phyloP scores from a whole-genome alignment of 2,329 filamentous ascomycete genomes.

The Stachybotrys chartarum region DNA sequence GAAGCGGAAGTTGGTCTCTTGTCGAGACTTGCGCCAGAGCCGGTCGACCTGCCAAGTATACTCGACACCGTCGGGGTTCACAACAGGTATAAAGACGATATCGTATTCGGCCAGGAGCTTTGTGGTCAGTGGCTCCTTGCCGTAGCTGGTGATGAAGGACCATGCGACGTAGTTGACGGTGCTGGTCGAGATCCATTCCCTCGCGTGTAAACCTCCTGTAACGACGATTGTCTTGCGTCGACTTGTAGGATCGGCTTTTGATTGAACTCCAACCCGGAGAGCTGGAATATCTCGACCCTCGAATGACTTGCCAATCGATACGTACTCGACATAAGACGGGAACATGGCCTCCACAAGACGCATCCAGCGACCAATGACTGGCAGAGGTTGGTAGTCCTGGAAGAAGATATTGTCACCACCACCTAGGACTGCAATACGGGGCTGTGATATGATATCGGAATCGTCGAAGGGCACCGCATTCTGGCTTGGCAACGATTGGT shows the following conservation, averaged over 20 bases:
- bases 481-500: slow-evolving; percentile 36
- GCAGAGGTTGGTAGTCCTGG: slow-evolving; percentile 80
- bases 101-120: slow-evolving; percentile 79
- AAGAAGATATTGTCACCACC: slow-evolving; percentile 76
- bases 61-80: slow-evolving; percentile 91
- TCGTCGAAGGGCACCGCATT: slow-evolving; percentile 9
- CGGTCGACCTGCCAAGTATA: slow-evolving; percentile 91
- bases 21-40: slow-evolving; percentile 90
- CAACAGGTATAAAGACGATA: slow-evolving; percentile 77
- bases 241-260: slow-evolving; percentile 29
- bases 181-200: slow-evolving; percentile 93
- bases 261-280: slow-evolving; percentile 62
- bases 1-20: slow-evolving; percentile 73
- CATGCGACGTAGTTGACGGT: slow-evolving; percentile 89
- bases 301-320: slow-evolving; percentile 75
- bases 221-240: slow-evolving; percentile 73
- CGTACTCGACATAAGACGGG: slow-evolving; percentile 65
- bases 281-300: slow-evolving; percentile 83
- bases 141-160: slow-evolving; percentile 77
- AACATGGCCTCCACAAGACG: slow-evolving; percentile 85
- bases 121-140: slow-evolving; percentile 63
- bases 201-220: slow-evolving; percentile 80
- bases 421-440: slow-evolving; percentile 21
- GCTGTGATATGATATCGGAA: slow-evolving; percentile 18
- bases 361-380: slow-evolving; percentile 86